Base-by-base conservation (phyloP, 2,329 filamentous ascomycete species). In the Aspergillus alliaceus region DNA sequence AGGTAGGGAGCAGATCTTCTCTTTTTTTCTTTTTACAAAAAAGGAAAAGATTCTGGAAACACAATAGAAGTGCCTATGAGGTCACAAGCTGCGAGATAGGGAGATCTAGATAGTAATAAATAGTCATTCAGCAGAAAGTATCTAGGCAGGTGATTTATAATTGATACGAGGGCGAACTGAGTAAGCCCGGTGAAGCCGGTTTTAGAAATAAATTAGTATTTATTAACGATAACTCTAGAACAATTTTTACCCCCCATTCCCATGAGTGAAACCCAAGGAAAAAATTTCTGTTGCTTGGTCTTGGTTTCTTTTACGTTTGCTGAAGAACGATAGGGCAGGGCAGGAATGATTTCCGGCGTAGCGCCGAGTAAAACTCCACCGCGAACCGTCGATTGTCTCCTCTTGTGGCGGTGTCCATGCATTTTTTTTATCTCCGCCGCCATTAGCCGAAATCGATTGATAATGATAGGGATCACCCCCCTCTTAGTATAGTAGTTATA, bases 301-400 rank as follows among this genome's bases (percentile, higher is more conserved):
- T 46, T 50, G 39, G 56, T 67, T 69, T 67, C 60, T 66, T 64
- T 71, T 70, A 71, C 67, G 64, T 69, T 64, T 62, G 42, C 54
- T 57, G 59, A 48, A 58, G 60, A 52, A 58, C 48, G 57, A 59
- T 58, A 62, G 54, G 59, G 52, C 52, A 61, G 54, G 59, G 52
- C 51, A 61, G 65, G 62, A 42, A 54, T 39, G 53, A 51, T 53
- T 60, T 62, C 59, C 54, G 60, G 54, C 52, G 51, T 57, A 58
- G 52, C 55, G 51, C 44, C 27, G 18, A 54, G 39, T 25, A 40
- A 20, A 48, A 54, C 58, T 53, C 60, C 58, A 60, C 60, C 35
- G 37, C 11, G 14, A 40, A 32, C 29, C 49, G 22, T 35, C 27
- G 49, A 31, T 44, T 44, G 7, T 44, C 40, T 25, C 39, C 39